Conservation (phyloP, 176 grass and related monocot species). For the Elaeis guineensis region DNA sequence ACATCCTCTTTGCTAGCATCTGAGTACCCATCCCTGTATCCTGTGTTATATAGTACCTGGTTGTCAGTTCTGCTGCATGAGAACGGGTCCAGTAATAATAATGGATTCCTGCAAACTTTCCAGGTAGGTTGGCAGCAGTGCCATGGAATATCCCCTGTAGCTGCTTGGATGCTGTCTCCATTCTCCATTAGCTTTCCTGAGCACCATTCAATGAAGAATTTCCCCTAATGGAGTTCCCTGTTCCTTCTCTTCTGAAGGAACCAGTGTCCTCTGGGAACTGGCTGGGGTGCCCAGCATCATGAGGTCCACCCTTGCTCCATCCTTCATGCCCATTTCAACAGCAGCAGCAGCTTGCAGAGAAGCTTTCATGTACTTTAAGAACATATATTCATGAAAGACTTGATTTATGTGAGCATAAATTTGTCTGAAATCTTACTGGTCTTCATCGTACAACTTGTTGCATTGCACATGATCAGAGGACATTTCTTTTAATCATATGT, state of each 20-base stretch:
- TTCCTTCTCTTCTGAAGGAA: constrained; percentile 83
- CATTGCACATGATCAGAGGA: too few species aligned
- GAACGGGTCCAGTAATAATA: constrained; percentile 82
- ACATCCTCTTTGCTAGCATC: constrained; percentile 45
- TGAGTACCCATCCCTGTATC: constrained; percentile 51
- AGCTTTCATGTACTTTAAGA: constrained; percentile 69
- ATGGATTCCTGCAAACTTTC: constrained; percentile 91
- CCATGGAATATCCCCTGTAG: constrained; percentile 59
- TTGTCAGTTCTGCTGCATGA: constrained; percentile 84
- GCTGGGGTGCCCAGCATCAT: constrained; percentile 88
- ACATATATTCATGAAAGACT: not conserved
- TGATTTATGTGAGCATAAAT: too few species aligned
- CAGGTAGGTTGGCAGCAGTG: constrained; percentile 54
- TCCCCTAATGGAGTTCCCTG: constrained; percentile 82
- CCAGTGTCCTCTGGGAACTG: constrained; percentile 89
- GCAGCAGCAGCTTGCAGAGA: constrained; percentile 54
- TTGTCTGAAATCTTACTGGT: too few species aligned
- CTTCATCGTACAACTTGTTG: too few species aligned
- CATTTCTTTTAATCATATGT: too few species aligned
- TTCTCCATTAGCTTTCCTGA: constrained; percentile 76
- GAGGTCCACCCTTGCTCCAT: constrained; percentile 63
- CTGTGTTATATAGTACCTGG: constrained; percentile 87
- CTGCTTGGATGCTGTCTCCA: constrained; percentile 58
- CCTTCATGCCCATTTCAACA: constrained; percentile 35
- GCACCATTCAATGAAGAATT: constrained; percentile 86